Evolutionary conservation across 1,284 basidiomycete genomes (phyloP), one percentile per base, ranked within the genome.

Genomic region (Meripilus lineatus): DNA sequence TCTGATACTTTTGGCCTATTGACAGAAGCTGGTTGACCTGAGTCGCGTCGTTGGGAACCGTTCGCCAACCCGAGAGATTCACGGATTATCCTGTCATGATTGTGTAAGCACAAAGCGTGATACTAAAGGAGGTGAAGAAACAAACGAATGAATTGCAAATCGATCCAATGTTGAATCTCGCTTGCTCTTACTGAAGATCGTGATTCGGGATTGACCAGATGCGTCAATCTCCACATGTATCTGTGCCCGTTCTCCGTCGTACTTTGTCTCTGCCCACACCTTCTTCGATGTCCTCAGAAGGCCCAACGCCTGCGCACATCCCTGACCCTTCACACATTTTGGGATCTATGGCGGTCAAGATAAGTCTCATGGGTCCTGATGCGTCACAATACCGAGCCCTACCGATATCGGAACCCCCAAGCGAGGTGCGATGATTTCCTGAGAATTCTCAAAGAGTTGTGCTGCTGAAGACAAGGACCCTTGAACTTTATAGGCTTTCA

Each of bases 161-260:
- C 91, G 74, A 56, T 93, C 89, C 33, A 66, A 46, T 0, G 90
- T 93, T 15, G 85, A 89, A 53, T 93, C 76, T 14, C 91, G 66
- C 48, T 79, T 83, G 50, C 84, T 90, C 64, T 95, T 93, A 67
- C 87, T 91, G 58, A 84, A 92, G 30, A 94, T 88, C 1, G 67
- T 80, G 46, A 94, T 82, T 8, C 65, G 65, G 2, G 75, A 64
- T 3, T 55, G 49, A 0, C 61, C 58, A 4, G 66, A 60, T 3
- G 57, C 55, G 10, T 58, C 50, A 3, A 82, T 56, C 50, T 82
- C 68, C 20, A 92, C 74, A 56, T 95, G 92, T 22, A 93, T 89
- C 58, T 95, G 92, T 46, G 80, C 87, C 57, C 90, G 74, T 61
- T 93, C 91, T 5, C 92, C 92, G 50, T 94, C 92, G 59, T 93